Percentiles rank a stretch among this genome's conserved stretches.
Evolutionary conservation across 768 basidiomycete species (phyloP).

Genomic region (Cystofilobasidium ferigula): DNA sequence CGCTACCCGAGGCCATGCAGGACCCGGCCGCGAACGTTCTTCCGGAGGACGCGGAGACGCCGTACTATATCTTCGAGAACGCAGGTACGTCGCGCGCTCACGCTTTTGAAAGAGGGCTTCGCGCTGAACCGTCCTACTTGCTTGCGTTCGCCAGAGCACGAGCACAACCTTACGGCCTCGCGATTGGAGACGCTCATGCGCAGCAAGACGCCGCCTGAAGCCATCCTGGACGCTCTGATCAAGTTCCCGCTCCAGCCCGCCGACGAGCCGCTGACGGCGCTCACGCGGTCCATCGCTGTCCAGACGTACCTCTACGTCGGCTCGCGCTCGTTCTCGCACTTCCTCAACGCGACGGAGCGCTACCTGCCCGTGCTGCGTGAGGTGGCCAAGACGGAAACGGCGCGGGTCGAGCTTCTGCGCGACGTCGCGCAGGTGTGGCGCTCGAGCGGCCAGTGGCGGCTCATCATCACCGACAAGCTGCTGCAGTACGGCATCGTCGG

Average conservation of each 20-base stretch:
- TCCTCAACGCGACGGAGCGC: conserved; percentile 92
- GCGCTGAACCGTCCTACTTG: background rate
- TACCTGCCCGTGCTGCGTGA: conserved; percentile 67
- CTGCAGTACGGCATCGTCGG: conserved; percentile 98
- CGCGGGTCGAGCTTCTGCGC: conserved; percentile 50
- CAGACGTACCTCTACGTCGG: conserved; percentile 87
- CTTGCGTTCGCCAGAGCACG: conserved; percentile 47
- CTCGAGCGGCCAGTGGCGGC: conserved; percentile 70
- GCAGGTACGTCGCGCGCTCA: conserved; percentile 45
- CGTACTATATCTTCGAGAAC: conserved; percentile 73
- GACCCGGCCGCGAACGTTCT: conserved; percentile 53
- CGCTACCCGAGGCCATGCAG: conserved; percentile 73
- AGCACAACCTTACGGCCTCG: conserved; percentile 68
- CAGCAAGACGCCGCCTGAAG: conserved; percentile 51
- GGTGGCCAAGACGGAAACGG: conserved; percentile 46
- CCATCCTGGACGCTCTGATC: conserved; percentile 65
- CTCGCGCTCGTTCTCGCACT: conserved; percentile 90
- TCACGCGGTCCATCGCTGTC: conserved; percentile 65
- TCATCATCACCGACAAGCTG: conserved; percentile 90
- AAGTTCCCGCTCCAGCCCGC: conserved; percentile 53
- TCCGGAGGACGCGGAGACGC: conserved; percentile 59
- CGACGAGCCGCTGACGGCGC: conserved; percentile 53
- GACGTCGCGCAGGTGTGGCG: conserved; percentile 71
- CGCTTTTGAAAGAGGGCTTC: background rate
- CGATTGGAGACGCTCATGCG: conserved; percentile 68